Evolutionary conservation across 768 basidiomycete genomes (phyloP), one percentile per base, ranked within the genome.

Genomic region (Gymnopilus junonius): DNA sequence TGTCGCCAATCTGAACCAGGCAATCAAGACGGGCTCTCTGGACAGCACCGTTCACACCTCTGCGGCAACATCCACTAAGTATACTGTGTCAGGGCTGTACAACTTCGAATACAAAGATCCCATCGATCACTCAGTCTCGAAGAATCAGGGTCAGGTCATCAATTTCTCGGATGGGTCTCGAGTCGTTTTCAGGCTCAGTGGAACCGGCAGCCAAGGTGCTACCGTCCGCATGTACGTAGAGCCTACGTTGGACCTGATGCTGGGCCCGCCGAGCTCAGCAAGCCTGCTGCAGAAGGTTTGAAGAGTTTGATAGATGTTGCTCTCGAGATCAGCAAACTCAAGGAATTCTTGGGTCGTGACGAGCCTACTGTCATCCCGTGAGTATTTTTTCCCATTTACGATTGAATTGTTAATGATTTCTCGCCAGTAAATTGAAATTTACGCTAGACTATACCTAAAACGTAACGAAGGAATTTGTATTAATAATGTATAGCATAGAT

Each of bases 21-120:
- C 87, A 37, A 87, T 97, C 76, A 79, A 85, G 63, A 80, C 84
- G 6, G 80, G 85, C 1, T 88, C 87, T 51, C 89, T 98, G 70
- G 82, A 85, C 71, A 84, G 88, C 70, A 87, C 87, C 29, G 78
- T 79, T 8, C 87, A 94, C 77, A 82, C 77, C 43, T 91, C 94
- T 2, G 80, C 83, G 58, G 85, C 89, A 54, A 87, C 90, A 2
- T 81, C 80, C 39, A 84, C 85, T 48, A 82, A 85, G 53, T 99
- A 96, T 83, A 89, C 83, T 63, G 87, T 99, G 61, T 83, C 86
- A 17, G 84, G 85, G 25, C 79, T 92, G 43, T 90, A 89, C 80
- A 88, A 94, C 83, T 99, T 99, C 74, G 87, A 91, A 73, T 99
- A 99, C 85, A 97, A 89, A 53, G 97, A 99, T 76, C 97, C 97